phyloP scores from a whole-genome alignment of 805 yeast species.

The Saccharomycopsis babjevae region DNA sequence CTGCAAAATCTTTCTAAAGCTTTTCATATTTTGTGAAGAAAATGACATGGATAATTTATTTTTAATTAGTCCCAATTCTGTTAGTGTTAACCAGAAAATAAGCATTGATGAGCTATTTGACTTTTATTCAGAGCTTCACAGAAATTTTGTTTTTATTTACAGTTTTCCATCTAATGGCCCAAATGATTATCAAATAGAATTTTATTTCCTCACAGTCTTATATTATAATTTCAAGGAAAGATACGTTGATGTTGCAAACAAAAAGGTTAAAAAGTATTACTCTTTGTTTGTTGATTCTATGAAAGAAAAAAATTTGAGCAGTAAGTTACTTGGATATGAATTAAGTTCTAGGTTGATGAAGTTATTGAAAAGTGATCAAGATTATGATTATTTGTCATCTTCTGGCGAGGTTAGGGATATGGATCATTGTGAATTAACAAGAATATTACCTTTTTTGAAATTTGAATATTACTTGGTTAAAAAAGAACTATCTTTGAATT shows the following conservation, averaged over 20 bases:
- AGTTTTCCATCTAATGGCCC: neutral
- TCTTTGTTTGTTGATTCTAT: neutral
- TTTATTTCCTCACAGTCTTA: neutral
- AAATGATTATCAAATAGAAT: neutral
- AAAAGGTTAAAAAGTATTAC: neutral
- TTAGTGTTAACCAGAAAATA: neutral
- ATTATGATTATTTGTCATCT: neutral
- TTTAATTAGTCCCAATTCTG: neutral
- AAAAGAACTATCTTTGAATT: neutral
- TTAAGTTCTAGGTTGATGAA: neutral
- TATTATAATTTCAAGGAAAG: neutral
- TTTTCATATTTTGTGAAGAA: neutral
- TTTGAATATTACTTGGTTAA: neutral
- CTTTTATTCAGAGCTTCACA: neutral
- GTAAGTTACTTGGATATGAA: neutral
- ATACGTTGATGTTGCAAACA: neutral
- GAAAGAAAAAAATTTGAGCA: neutral
- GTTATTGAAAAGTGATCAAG: neutral
- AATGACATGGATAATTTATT: neutral
- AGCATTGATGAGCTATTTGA: neutral
- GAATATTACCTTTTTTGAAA: neutral
- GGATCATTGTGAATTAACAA: neutral
- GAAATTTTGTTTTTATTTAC: neutral
- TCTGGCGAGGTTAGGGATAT: neutral
- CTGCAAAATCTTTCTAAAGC: neutral